phyloP scores from a whole-genome alignment of 345 rosid species.

The Bretschneidera sinensis region DNA sequence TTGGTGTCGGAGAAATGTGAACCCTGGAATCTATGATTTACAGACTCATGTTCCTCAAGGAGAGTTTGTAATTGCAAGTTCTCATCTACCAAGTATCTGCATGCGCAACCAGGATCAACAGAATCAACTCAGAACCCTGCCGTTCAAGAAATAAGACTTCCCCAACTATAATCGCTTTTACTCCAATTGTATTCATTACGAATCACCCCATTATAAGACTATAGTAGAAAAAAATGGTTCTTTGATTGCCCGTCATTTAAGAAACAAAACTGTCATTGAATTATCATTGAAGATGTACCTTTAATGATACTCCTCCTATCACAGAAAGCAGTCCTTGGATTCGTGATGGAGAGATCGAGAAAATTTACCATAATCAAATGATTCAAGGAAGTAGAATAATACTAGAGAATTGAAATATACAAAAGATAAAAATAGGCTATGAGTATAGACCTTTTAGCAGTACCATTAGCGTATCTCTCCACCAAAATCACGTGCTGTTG shows the following conservation, averaged over 20 bases:
- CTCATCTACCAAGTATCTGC: constrained; percentile 61
- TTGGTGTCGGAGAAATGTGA: constrained; percentile 27
- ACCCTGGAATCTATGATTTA: constrained; percentile 15
- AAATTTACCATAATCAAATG: neutral
- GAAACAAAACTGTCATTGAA: no score
- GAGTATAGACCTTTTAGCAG: constrained; percentile 53
- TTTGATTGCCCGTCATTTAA: no score
- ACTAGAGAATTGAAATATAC: neutral
- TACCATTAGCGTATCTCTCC: constrained; percentile 80
- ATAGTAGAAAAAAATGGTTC: no score
- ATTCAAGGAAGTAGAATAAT: neutral
- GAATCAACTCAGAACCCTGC: constrained; percentile 10
- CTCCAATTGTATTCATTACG: neutral
- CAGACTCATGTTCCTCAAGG: constrained; percentile 29
- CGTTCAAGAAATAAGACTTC: neutral
- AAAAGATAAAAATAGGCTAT: neutral
- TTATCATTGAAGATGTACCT: no score
- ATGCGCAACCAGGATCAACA: constrained; percentile 5
- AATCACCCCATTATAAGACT: no score
- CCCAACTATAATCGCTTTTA: neutral
- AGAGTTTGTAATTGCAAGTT: constrained; percentile 42
- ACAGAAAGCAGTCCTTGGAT: no score
- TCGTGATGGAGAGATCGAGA: neutral
- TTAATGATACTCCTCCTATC: no score
- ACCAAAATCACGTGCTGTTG: constrained; percentile 41